Evolutionary conservation across 108 stramenopile species (phyloP), one percentile per base, ranked within the genome.

Genomic region (Pseudonitzschia multistriata): DNA sequence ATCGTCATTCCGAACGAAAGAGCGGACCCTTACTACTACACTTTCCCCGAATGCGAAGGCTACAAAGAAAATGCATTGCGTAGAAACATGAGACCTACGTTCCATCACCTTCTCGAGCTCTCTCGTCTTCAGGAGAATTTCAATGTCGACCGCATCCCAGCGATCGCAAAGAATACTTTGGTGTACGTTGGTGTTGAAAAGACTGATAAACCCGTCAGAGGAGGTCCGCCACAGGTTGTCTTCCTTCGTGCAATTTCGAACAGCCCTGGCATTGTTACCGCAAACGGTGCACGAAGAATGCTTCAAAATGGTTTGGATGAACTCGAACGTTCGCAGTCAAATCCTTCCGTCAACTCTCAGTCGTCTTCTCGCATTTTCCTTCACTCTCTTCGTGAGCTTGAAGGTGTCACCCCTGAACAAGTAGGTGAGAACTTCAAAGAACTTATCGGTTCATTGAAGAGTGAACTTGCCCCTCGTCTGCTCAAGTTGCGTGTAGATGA

Each of bases 61-160:
- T 98, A 79, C 79, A 75, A 68, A 60, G 96, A 98, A 71, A 94
- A 97, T 62, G 93, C 93, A 55, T 81, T 96, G 49, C 83, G 96
- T 29, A 88, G 97, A 37, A 91, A 96, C 81, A 97, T 98, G 97
- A 85, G 97, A 29, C 96, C 97, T 17, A 97, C 97, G 8, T 96
- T 96, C 86, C 92, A 93, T 79, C 95, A 98, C 63, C 75, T 96
- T 27, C 81, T 98, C 28, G 97, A 98, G 76, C 86, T 98, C 24
- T 57, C 70, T 27, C 86, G 96, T 21, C 83, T 97, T 22, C 71
- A 61, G 39, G 62, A 86, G n/a, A 96, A 95, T 84, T 96, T 85
- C 71, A 70, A 87, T 53, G 78, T 97, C 37, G 87, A 92, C 71
- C 90, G 95, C 28, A 80, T 97, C 37, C 83, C 86, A 47, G 87